A percentile compares a stretch with the other conserved stretches of the same genome.
Conservation (phyloP, 257 asterid species). For the Petrea volubilis region DNA sequence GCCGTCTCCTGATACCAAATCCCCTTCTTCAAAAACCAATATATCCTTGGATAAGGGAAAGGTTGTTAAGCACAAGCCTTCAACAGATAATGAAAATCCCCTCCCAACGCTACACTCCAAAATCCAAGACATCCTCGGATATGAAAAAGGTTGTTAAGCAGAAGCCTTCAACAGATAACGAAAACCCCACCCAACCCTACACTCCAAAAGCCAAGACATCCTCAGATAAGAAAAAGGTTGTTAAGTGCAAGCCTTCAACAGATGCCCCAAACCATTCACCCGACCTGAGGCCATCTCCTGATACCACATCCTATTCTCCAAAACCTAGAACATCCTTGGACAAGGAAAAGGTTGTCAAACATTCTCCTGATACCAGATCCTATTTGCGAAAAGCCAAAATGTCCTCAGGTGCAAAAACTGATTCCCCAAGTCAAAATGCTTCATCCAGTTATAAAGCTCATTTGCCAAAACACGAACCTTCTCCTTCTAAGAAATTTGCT, state of each 20-base stretch:
- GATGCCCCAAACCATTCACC: constrained; percentile 19
- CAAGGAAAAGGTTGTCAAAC: too few species aligned
- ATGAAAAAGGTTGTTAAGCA: constrained; percentile 25
- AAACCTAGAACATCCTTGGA: constrained; percentile 36
- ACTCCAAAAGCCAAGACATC: constrained; percentile 31
- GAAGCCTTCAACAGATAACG: constrained; percentile 14
- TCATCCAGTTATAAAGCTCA: constrained; percentile 28
- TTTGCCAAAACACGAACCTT: constrained; percentile 20
- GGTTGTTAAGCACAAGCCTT: too few species aligned
- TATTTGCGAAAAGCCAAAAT: constrained; percentile 29
- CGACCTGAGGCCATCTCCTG: constrained; percentile 28
- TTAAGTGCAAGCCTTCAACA: constrained; percentile 18
- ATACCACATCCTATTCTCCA: constrained; percentile 20
- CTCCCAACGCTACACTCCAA: too few species aligned
- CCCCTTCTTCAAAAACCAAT: too few species aligned
- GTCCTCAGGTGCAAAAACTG: constrained; percentile 26
- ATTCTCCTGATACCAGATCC: constrained; percentile 30
- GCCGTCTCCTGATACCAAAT: too few species aligned
- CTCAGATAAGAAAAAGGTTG: constrained; percentile 23
- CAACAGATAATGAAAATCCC: too few species aligned
- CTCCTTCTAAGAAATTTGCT: constrained; percentile 27
- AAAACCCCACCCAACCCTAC: constrained; percentile 22
- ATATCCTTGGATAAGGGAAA: too few species aligned
- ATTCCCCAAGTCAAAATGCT: constrained; percentile 20
- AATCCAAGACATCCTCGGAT: constrained; percentile 20